Conservation (phyloP, 2,329 filamentous ascomycete species). For the Botrytis pseudocinerea region DNA sequence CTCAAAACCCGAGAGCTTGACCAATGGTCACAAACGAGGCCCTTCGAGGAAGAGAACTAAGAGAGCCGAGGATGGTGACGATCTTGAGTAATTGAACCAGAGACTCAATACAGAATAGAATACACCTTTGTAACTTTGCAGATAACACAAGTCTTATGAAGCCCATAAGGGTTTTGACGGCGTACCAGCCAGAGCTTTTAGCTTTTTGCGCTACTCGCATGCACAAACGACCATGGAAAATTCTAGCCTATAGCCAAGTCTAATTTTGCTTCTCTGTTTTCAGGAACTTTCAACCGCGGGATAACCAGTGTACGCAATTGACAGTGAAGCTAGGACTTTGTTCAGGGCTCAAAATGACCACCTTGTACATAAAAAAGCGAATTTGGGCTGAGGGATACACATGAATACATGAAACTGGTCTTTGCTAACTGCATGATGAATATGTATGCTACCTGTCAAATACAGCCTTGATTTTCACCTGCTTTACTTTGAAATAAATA, state of each 20-base stretch:
- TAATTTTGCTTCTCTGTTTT: not conserved
- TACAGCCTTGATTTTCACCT: not conserved
- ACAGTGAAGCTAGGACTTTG: not conserved
- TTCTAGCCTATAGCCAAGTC: not conserved
- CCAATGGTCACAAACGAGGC: not conserved
- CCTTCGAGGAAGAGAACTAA: slow-evolving; percentile 1
- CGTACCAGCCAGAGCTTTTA: not conserved
- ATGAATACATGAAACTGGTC: not conserved
- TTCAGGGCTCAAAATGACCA: not conserved
- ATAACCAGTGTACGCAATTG: not conserved
- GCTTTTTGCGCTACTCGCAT: not conserved
- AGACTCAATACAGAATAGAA: not conserved
- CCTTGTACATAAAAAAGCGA: not conserved
- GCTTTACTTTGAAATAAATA: not conserved
- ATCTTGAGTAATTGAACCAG: not conserved
- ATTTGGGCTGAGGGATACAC: not conserved
- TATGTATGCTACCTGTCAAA: not conserved
- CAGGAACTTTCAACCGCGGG: not conserved
- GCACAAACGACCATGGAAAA: not conserved
- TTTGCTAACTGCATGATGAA: not conserved
- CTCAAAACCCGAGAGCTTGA: not conserved
- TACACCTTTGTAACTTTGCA: not conserved
- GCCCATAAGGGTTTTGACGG: too few relatives aligned
- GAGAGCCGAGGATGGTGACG: not conserved
- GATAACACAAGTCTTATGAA: not conserved